Conservation (phyloP, 2,329 filamentous ascomycete species). For the Mollisiaceae sp. region DNA sequence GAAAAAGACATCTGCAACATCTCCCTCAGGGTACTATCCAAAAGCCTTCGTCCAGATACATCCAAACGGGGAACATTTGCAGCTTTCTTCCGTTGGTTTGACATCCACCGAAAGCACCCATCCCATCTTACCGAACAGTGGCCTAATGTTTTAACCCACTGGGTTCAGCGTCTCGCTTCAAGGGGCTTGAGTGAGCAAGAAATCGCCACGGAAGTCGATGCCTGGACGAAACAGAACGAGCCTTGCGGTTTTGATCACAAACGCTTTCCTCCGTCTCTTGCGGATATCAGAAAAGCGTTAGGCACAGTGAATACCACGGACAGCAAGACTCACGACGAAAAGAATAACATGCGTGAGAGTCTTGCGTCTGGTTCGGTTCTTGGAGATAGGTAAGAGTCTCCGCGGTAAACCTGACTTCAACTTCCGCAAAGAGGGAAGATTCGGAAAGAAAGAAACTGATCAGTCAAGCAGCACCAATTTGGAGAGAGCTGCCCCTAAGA, state of each 20-base stretch:
- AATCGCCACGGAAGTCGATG: slow-evolving; percentile 24
- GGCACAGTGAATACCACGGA: background rate
- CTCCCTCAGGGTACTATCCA: slow-evolving; percentile 31
- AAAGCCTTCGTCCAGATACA: slow-evolving; percentile 21
- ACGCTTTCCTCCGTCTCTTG: background rate
- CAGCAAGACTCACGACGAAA: background rate
- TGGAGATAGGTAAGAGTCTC: background rate
- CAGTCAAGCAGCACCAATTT: background rate
- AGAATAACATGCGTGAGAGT: background rate
- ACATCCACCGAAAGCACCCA: slow-evolving; percentile 31
- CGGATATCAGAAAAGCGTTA: background rate
- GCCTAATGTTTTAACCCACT: slow-evolving; percentile 35
- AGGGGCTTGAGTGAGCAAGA: slow-evolving; percentile 27
- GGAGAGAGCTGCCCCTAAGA: background rate
- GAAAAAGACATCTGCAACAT: slow-evolving; percentile 29
- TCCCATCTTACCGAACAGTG: slow-evolving; percentile 30
- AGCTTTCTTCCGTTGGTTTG: slow-evolving; percentile 38
- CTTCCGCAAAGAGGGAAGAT: background rate
- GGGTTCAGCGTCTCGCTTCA: slow-evolving; percentile 32
- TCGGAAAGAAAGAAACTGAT: background rate
- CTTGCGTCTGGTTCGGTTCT: background rate
- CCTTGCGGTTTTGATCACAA: slow-evolving; percentile 4
- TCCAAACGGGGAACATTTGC: slow-evolving; percentile 25
- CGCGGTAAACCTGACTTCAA: background rate
- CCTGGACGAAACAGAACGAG: slow-evolving; percentile 30